Conservation (phyloP, 169 alveolate species). For the Cryptosporidium viatorum region DNA sequence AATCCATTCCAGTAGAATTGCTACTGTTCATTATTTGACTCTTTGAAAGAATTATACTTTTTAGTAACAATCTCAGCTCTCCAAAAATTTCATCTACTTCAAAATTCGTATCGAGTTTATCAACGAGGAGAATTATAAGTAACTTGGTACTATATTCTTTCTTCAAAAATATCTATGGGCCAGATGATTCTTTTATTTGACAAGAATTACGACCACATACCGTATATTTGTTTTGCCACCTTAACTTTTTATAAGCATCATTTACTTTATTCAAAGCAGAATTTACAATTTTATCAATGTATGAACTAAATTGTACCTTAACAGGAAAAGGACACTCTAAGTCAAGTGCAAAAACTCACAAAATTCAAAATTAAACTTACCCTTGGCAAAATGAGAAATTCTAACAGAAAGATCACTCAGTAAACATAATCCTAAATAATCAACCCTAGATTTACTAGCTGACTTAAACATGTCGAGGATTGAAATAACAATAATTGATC, state of each 20-base stretch:
- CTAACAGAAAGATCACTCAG: neutral
- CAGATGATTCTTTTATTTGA: neutral
- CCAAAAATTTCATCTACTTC: neutral
- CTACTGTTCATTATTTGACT: neutral
- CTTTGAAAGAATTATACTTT: neutral
- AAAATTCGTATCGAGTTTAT: neutral
- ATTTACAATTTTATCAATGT: neutral
- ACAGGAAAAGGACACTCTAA: neutral
- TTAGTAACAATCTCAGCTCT: neutral
- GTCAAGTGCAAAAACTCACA: neutral
- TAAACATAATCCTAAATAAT: constrained; percentile 14
- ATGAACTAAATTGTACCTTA: neutral
- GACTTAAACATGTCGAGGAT: neutral
- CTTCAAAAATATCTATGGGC: neutral
- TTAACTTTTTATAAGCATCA: neutral
- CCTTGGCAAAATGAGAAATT: constrained; percentile 7
- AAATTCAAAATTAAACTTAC: constrained; percentile 9
- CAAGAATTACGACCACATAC: neutral
- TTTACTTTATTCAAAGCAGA: constrained; percentile 3
- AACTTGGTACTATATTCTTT: neutral
- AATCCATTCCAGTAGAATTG: neutral
- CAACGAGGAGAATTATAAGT: neutral
- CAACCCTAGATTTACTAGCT: neutral
- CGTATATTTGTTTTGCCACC: constrained; percentile 9
- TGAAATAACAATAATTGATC: neutral